These are phyloP conservation scores for Sphaerulina populicola DNA, from an alignment of 2,329 filamentous ascomycete genomes.

Conservation along the genomic window DNA sequence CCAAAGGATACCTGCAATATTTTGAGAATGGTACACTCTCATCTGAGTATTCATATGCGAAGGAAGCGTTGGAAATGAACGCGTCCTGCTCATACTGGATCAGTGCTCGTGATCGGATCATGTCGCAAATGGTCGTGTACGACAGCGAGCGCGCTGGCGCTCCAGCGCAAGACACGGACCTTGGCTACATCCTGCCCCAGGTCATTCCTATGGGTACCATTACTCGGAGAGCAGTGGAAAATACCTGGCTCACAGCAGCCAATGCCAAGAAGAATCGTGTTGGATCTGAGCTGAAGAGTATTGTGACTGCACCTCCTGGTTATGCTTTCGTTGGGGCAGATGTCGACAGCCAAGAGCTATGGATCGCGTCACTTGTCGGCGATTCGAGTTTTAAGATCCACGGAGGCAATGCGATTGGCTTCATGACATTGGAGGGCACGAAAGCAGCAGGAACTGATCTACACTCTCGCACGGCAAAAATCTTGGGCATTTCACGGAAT, in stretches of 20 bases:
- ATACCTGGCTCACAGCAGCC: constrained; percentile 95
- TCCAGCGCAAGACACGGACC: constrained; percentile 29
- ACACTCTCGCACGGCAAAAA: constrained; percentile 85
- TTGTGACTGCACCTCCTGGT: constrained; percentile 84
- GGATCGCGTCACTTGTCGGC: constrained; percentile 92
- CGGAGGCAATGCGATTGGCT: constrained; percentile 92
- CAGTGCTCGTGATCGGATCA: constrained; percentile 85
- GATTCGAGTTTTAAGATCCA: constrained; percentile 93
- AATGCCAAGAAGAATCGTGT: constrained; percentile 96
- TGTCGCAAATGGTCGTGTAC: constrained; percentile 90
- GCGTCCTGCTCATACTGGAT: constrained; percentile 99
- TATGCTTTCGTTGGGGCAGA: constrained; percentile 95
- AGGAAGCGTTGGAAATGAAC: constrained; percentile 96
- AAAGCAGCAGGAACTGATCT: constrained; percentile 90
- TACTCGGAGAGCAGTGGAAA: constrained; percentile 87
- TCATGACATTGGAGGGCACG: constrained; percentile 96
- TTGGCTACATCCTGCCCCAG: constrained; percentile 89
- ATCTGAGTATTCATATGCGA: constrained; percentile 82
- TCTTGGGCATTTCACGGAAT: constrained; percentile 87
- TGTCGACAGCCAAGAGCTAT: constrained; percentile 93
- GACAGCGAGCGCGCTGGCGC: constrained; percentile 49
- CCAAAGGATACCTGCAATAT: constrained; percentile 81
- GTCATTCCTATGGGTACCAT: constrained; percentile 98
- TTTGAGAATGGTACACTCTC: constrained; percentile 84
- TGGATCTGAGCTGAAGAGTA: constrained; percentile 92